Conservation (phyloP, 2,329 filamentous ascomycete species). For the Aspergillus awamori region DNA sequence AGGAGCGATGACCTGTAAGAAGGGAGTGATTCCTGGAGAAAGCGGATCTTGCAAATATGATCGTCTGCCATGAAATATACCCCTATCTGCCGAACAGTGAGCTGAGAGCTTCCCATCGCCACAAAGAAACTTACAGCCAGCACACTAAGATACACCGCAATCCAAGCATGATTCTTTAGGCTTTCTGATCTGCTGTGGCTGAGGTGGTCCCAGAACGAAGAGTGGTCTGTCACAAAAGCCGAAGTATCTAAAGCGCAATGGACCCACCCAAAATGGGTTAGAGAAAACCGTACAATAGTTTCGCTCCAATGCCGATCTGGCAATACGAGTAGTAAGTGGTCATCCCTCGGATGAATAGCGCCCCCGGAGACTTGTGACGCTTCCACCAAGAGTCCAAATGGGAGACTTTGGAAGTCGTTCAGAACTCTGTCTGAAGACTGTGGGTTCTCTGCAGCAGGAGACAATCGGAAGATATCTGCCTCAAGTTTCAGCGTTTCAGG, state of each 20-base stretch:
- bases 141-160: slow-evolving; percentile 5
- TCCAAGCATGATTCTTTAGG: not conserved
- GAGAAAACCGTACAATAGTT: not conserved
- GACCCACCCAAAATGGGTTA: not conserved
- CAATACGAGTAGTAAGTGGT: not conserved
- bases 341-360: not conserved
- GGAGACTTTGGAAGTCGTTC: slow-evolving; percentile 4
- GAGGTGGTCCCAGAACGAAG: not conserved
- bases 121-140: not conserved
- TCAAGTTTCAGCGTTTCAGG: slow-evolving; percentile 5
- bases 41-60: not conserved
- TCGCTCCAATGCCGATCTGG: slow-evolving; percentile 4
- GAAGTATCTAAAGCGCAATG: slow-evolving; percentile 2
- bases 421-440: not conserved
- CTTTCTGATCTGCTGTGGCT: not conserved
- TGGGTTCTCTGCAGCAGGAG: not conserved
- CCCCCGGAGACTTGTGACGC: not conserved
- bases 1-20: not conserved
- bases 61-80: slow-evolving; percentile 3
- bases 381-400: slow-evolving; percentile 5
- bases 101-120: not conserved
- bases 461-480: not conserved
- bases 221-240: not conserved
- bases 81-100: not conserved
- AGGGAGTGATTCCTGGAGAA: not conserved